Conservation (phyloP, 164 flowering plant species). For the Sedum album region DNA sequence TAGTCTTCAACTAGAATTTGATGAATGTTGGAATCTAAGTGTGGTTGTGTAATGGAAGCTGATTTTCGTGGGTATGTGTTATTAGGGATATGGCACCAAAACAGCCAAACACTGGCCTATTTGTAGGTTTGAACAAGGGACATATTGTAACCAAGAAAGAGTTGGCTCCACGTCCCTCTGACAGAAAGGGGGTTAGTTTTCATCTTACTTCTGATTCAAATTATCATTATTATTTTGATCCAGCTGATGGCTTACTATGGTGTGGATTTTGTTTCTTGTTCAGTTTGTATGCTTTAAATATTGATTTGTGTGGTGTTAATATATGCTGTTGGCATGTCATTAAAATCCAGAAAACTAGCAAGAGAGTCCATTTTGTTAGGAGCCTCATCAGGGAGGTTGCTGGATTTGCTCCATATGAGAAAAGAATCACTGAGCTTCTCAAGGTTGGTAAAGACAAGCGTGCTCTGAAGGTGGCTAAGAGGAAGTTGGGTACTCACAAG, state of each 20-base stretch:
- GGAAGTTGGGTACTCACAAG: constrained; percentile 3
- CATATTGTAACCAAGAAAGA: constrained; percentile 44
- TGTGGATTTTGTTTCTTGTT: too few species aligned
- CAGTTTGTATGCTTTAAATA: too few species aligned
- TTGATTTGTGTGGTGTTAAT: neutral
- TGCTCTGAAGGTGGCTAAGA: constrained; percentile 3
- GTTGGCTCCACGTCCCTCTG: constrained; percentile 46
- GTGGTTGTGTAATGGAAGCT: neutral
- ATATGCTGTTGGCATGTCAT: neutral
- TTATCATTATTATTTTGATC: too few species aligned
- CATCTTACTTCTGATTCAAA: too few species aligned
- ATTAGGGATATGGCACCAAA: constrained; percentile 45
- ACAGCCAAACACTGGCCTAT: constrained; percentile 50
- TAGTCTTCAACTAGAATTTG: neutral
- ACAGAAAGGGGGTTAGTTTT: constrained; percentile 37
- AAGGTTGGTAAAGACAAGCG: constrained; percentile 1
- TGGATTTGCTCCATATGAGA: neutral
- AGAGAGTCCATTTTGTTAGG: constrained; percentile 1
- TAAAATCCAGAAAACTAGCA: neutral
- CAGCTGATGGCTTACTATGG: too few species aligned
- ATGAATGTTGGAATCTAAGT: neutral
- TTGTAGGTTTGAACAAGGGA: constrained; percentile 63
- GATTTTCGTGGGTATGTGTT: neutral
- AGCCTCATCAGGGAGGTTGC: constrained; percentile 1
- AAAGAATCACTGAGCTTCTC: neutral